These are phyloP conservation scores for Suillus subalutaceus DNA, from an alignment of 768 basidiomycete species.

Conservation along the genomic window DNA sequence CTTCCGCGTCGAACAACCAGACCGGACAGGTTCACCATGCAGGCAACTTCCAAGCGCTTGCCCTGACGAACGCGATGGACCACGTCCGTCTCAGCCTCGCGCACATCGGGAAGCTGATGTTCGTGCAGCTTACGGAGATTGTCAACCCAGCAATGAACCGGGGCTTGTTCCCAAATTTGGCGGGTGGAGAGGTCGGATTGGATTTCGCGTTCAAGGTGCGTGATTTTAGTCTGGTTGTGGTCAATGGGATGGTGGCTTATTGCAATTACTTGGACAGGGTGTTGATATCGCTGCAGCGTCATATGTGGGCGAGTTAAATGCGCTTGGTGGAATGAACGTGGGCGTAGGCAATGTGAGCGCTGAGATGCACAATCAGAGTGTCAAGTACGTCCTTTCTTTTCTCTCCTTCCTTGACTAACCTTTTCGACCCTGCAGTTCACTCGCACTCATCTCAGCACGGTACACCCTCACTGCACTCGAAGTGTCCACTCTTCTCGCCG, in stretches of 20 bases:
- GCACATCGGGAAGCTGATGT: slow-evolving; percentile 71
- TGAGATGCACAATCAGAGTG: slow-evolving; percentile 91
- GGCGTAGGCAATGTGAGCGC: slow-evolving; percentile 85
- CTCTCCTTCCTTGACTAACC: not conserved
- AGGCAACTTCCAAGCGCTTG: slow-evolving; percentile 90
- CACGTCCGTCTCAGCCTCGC: slow-evolving; percentile 77
- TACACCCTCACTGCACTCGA: slow-evolving; percentile 80
- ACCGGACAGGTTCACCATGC: slow-evolving; percentile 68
- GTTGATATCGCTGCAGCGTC: slow-evolving; percentile 84
- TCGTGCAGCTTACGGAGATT: slow-evolving; percentile 61
- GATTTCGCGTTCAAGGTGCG: slow-evolving; percentile 73
- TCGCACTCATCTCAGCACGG: slow-evolving; percentile 83
- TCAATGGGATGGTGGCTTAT: not conserved
- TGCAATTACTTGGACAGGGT: slow-evolving; percentile 39
- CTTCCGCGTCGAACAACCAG: slow-evolving; percentile 52
- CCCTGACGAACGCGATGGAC: slow-evolving; percentile 86
- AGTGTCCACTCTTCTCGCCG: slow-evolving; percentile 71
- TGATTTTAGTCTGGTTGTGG: not conserved
- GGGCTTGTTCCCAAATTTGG: slow-evolving; percentile 78
- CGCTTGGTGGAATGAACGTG: slow-evolving; percentile 73
- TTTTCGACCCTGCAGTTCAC: slow-evolving; percentile 50
- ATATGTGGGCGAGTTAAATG: slow-evolving; percentile 81
- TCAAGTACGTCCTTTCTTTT: slow-evolving; percentile 63
- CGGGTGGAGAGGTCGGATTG: slow-evolving; percentile 78
- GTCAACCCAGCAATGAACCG: slow-evolving; percentile 67